Conservation (phyloP, 2,329 filamentous ascomycete species). For the Niveomyces coronatus region DNA sequence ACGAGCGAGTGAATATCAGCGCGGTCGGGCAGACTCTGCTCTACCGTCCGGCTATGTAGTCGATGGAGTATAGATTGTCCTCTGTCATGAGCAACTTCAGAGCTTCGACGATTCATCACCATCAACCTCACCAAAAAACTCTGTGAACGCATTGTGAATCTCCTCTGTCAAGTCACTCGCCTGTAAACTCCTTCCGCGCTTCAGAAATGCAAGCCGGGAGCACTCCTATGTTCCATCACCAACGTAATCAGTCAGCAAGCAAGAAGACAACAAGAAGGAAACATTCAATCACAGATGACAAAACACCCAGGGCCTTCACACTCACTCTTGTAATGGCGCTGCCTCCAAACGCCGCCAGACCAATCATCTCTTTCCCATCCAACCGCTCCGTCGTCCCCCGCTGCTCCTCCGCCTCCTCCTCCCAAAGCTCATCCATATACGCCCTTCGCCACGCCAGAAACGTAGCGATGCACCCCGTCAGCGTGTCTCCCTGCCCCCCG, state of each 20-base stretch:
- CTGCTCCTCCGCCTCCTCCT: slow-evolving; percentile 39
- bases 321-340: slow-evolving; percentile 73
- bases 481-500: slow-evolving; percentile 89
- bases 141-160: slow-evolving; percentile 71
- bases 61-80: not conserved
- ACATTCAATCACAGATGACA: not conserved
- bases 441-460: slow-evolving; percentile 81
- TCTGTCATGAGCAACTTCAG: slow-evolving; percentile 16
- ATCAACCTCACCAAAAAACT: slow-evolving; percentile 64
- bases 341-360: slow-evolving; percentile 76
- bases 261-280: not conserved
- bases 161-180: slow-evolving; percentile 89
- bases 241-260: slow-evolving; percentile 9
- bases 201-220: slow-evolving; percentile 75
- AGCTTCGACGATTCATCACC: slow-evolving; percentile 27
- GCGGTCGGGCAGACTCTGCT: too few species aligned
- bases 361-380: slow-evolving; percentile 50
- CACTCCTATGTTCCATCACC: slow-evolving; percentile 65
- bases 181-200: slow-evolving; percentile 79
- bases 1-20: too few species aligned
- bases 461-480: slow-evolving; percentile 83
- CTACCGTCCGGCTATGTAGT: too few species aligned
- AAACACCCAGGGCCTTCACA: slow-evolving; percentile 11
- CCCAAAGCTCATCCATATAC: slow-evolving; percentile 77
- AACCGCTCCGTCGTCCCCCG: slow-evolving; percentile 33